A percentile compares a stretch with the other conserved stretches of the same genome.
These are phyloP conservation scores for Fragilaria radians DNA, from an alignment of 108 stramenopile genomes.

Conservation along the genomic window DNA sequence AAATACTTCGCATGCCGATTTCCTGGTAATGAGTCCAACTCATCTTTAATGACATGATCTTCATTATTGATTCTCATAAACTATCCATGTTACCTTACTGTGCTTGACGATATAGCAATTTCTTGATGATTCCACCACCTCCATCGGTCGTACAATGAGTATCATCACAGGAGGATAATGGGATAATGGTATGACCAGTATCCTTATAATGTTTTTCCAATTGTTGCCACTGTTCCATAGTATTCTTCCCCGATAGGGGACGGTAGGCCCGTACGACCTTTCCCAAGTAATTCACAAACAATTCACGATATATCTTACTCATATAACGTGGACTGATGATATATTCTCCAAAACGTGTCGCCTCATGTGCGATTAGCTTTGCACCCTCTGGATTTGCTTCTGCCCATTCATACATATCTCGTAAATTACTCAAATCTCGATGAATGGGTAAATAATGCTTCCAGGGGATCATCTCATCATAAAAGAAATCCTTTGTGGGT, in stretches of 20 bases:
- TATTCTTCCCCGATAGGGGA: neutral
- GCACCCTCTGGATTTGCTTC: constrained; percentile 8
- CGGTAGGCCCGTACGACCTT: neutral
- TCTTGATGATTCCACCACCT: neutral
- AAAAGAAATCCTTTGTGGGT: constrained; percentile 13
- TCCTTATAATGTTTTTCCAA: neutral
- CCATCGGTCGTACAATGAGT: neutral
- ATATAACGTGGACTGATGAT: neutral
- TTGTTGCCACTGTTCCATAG: too few relatives aligned
- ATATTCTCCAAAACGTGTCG: constrained; percentile 13
- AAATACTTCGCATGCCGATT: too few relatives aligned
- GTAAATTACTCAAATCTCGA: constrained; percentile 2
- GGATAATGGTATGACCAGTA: neutral
- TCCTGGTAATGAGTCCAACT: too few relatives aligned
- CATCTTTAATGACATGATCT: too few relatives aligned
- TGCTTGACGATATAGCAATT: neutral
- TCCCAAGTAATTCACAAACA: neutral
- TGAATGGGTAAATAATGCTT: constrained; percentile 10
- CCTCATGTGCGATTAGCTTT: constrained; percentile 5
- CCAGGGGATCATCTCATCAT: constrained; percentile 5
- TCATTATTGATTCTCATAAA: too few relatives aligned
- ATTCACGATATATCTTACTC: neutral
- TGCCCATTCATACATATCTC: constrained; percentile 10
- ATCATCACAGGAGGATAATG: neutral
- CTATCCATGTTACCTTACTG: too few relatives aligned